Base-by-base conservation (phyloP, 306 rosid genomes). In the Dryas octopetala region DNA sequence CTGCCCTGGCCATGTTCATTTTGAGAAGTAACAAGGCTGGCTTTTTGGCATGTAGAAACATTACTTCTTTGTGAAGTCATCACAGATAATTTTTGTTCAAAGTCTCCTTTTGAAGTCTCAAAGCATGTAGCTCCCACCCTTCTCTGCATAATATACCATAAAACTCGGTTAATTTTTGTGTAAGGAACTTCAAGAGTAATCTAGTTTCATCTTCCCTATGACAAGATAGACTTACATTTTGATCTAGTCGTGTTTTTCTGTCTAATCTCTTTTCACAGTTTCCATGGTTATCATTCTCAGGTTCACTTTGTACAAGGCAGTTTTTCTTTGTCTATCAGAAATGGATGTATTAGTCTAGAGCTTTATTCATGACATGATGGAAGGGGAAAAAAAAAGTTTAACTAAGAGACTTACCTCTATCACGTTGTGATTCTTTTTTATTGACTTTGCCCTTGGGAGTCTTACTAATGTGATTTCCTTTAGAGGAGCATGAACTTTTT, bases 401-500 rank as follows among this genome's bases (percentile, higher is more conserved):
- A 38, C 58, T 44, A 46, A 7, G 11, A 32, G 13, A 71, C 78
- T 79, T 73, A 90, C 91, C 53, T 75, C 79, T 70, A 41, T 71
- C 66, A 57, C 63, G 52, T 60, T 71, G 46, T 76, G 81, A 62
- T 70, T 78, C 76, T 83, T 83, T 68, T 80, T 71, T 53, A 61
- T 73, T 44, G 80, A 62, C 62, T 81, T 88, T 73, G 70, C 77
- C 58, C 70, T 85, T 44, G 75, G 83, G 19, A 69, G 74, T 69
- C 66, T 51, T 19, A 73, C 84, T 61, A 80, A 81, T 61, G 64
- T 48, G 65, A 84, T 81, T 74, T 89, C 97, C 74, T 79, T 82
- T 65, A 83, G 78, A n/a, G 88, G 90, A 32, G 88, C 57, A 45
- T 76, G 66, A 52, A 59, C 68, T 45, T 85, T 90, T 81, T 87